Base-by-base conservation (phyloP, 352 stramenopile genomes). In the Phytophthora sp. region DNA sequence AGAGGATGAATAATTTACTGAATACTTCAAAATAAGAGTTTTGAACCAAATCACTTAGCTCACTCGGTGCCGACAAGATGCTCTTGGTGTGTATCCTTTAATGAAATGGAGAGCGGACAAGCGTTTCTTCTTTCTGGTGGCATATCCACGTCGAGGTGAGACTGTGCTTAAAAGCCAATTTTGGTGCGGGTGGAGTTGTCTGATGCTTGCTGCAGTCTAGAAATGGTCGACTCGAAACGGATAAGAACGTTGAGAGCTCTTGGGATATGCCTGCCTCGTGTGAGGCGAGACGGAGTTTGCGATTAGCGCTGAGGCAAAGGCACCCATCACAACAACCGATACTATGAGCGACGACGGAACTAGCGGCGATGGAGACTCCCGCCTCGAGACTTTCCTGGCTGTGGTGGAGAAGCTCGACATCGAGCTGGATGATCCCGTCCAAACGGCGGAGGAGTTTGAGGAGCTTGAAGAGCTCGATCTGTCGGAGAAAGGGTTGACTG, bases 391-490 rank as follows among this genome's bases (percentile, higher is more conserved):
- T 35, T 91, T 89, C 60, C 60, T 79, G 45, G 70, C 73, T 30
- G 78, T 85, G 41, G 69, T 90, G n/a, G 77, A 90, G 52, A 87
- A 84, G 53, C 84, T 85, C 59, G 66, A 79, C 37, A 66, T 95
- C 31, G 86, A 94, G 0, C 44, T 96, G 24, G 79, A 92, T 21
- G 74, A 93, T 73, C 62, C 75, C 0, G 65, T 91, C 11, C 77
- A 89, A 60, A 82, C 77, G 8, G 35, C 74, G 5, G 74, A 86
- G 28, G 86, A 91, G 21, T 84, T 92, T 17, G 73, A 89, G 0
- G 69, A 81, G 24, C 60, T 96, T 32, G 84, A 94, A 45, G 87
- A 96, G 57, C 72, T 96, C 0, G 87, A 96, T 28, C 32, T 96
- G 32, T 95, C 81, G 4, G 83, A 92, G 30, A 96, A 94, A 46